phyloP scores from a whole-genome alignment of 768 basidiomycete genomes.

The Naematelia encephala region DNA sequence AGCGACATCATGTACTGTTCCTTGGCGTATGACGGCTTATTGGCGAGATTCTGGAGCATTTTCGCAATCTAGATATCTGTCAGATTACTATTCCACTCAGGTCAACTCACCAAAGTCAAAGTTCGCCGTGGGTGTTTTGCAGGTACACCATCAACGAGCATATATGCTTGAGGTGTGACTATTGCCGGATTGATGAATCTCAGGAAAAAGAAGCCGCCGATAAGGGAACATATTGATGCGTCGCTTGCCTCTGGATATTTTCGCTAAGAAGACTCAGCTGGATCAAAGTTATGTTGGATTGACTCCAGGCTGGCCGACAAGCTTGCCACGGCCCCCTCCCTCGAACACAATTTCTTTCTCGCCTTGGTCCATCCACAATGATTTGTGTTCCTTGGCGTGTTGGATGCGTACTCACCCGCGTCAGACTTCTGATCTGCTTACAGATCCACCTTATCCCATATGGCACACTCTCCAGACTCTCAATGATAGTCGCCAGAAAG shows the following conservation, averaged over 20 bases:
- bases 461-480: slow-evolving; percentile 95
- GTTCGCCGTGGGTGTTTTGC: slow-evolving; percentile 97
- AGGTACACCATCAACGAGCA: slow-evolving; percentile 96
- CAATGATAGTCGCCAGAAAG: slow-evolving; percentile 95
- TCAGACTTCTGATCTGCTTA: slow-evolving; percentile 96
- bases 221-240: slow-evolving; percentile 95
- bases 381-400: too few species aligned
- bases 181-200: slow-evolving; percentile 99
- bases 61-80: slow-evolving; percentile 78
- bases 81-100: not conserved
- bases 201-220: slow-evolving; percentile 99
- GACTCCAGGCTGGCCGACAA: not conserved
- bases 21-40: slow-evolving; percentile 96
- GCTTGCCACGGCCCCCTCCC: too few species aligned
- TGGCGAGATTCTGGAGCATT: slow-evolving; percentile 98
- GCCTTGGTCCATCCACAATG: too few species aligned
- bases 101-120: slow-evolving; percentile 67
- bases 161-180: slow-evolving; percentile 98
- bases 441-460: slow-evolving; percentile 99
- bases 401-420: slow-evolving; percentile 61
- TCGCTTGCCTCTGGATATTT: slow-evolving; percentile 99
- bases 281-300: not conserved
- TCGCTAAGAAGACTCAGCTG: slow-evolving; percentile 60
- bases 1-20: slow-evolving; percentile 98
- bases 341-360: too few species aligned